These are phyloP conservation scores for Solanum lignicaule DNA, from an alignment of 257 asterid species.

Conservation along the genomic window DNA sequence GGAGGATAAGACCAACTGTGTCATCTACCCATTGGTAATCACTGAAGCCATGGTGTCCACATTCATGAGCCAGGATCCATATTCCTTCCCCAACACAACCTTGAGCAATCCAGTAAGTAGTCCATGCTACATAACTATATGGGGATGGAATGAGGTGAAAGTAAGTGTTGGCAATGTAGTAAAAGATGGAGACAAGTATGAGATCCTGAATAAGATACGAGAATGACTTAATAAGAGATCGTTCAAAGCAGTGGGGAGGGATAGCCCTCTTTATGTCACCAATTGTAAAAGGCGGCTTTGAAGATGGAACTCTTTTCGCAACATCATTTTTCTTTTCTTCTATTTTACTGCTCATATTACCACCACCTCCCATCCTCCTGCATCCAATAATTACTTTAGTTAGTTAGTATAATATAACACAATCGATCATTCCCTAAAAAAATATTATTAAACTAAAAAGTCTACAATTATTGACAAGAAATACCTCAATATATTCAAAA, in stretches of 20 bases:
- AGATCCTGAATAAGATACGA: neutral
- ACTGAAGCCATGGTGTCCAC: conserved; percentile 1
- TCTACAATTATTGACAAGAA: too few species aligned
- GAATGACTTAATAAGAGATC: neutral
- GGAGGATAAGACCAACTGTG: conserved; percentile 1
- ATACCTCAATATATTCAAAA: too few species aligned
- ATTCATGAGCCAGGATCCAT: conserved; percentile 3
- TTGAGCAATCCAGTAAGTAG: conserved; percentile 1
- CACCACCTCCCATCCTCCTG: too few species aligned
- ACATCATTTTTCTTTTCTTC: too few species aligned
- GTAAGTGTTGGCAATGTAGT: neutral
- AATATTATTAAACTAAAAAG: too few species aligned
- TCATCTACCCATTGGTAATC: conserved; percentile 14
- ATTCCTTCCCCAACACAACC: conserved; percentile 5
- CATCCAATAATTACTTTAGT: too few species aligned
- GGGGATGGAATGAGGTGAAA: neutral
- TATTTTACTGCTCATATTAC: too few species aligned
- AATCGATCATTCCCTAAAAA: too few species aligned
- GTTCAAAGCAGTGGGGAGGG: neutral
- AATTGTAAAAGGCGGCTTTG: neutral
- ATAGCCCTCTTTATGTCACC: neutral
- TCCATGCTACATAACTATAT: neutral
- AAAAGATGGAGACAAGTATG: neutral
- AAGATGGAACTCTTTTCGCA: neutral
- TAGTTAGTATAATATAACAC: too few species aligned